Percentiles rank a stretch among this genome's conserved stretches.
Conservation (phyloP, 495 filamentous ascomycete species). For the Aspergillus asperescens region DNA sequence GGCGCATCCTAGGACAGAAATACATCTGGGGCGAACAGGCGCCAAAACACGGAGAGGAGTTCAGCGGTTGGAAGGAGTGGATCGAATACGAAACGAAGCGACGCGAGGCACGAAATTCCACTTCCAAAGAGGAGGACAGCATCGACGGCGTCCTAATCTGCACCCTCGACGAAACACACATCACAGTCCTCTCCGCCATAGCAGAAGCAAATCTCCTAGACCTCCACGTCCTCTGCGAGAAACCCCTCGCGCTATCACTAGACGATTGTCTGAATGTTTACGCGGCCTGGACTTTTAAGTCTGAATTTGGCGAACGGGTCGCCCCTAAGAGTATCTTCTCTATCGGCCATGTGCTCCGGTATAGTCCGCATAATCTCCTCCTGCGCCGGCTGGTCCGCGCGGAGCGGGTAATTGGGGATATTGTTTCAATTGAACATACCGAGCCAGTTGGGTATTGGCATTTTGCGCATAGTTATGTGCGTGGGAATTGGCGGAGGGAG, state of each 20-base stretch:
- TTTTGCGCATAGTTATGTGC: conserved; percentile 88
- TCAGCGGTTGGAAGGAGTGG: conserved; percentile 70
- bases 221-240: conserved; percentile 90
- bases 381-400: conserved; percentile 71
- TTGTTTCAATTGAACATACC: conserved; percentile 80
- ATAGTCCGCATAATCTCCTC: conserved; percentile 84
- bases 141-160: conserved; percentile 85
- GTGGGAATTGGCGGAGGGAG: conserved; percentile 88
- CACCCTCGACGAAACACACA: conserved; percentile 69
- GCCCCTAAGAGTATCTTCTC: conserved; percentile 52
- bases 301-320: background rate
- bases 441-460: conserved; percentile 98
- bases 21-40: conserved; percentile 61
- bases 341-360: conserved; percentile 74
- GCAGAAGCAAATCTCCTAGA: conserved; percentile 11
- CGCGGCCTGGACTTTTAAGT: conserved; percentile 43
- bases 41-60: conserved; percentile 53
- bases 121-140: conserved; percentile 8
- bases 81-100: background rate
- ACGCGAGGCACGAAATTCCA: background rate
- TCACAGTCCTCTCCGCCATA: conserved; percentile 35
- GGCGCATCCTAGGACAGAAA: conserved; percentile 56
- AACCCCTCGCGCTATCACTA: conserved; percentile 78
- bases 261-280: conserved; percentile 71
- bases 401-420: conserved; percentile 69